Evolutionary conservation across 176 grass and related monocot genomes (phyloP), one percentile per base, ranked within the genome.

Genomic region (Stipa capillata): DNA sequence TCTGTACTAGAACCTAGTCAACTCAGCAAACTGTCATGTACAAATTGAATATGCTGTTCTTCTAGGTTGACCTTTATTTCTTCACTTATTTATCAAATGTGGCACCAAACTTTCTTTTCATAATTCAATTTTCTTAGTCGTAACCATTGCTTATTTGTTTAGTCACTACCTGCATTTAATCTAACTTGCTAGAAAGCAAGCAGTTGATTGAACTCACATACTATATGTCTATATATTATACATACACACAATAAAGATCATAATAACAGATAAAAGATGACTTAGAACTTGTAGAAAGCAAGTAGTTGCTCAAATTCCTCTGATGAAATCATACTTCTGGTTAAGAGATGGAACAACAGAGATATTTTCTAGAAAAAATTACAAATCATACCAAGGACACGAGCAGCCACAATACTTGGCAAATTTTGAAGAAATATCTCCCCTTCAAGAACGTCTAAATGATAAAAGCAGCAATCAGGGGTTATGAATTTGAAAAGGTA

Each of bases 361-460:
- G 18, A 67, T 47, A 11, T 37, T 14, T 42, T 65, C 20, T 63
- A 71, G 21, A 66, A 48, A 25, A 50, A 43, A 59, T 21, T 52
- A 53, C 27, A 82, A 45, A 79, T 79, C 49, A 73, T 94, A 98
- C 95, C 92, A 77, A 98, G 84, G 56, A 94, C 89, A 80, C 58
- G 56, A 87, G 95, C 95, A 79, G 92, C 81, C 62, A 98, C 76
- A 23, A 98, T 77, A 79, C 95, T 98, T 63, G 95, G 95, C 73
- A 98, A 86, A 81, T 98, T 98, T 78, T 98, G 95, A 88, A 98
- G 95, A 94, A 98, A 98, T 90, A 98, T 94, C 79, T 94, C 89
- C 74, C 95, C 95, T 85, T 98, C 87, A 66, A 98, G 95, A 64
- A 98, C 92, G 85, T 98, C 95, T 98, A 57, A 37, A 52, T 48